Percentiles rank a stretch among this genome's conserved stretches.
Conservation (phyloP, 2,329 filamentous ascomycete species). For the Colletotrichum orchidophilum region DNA sequence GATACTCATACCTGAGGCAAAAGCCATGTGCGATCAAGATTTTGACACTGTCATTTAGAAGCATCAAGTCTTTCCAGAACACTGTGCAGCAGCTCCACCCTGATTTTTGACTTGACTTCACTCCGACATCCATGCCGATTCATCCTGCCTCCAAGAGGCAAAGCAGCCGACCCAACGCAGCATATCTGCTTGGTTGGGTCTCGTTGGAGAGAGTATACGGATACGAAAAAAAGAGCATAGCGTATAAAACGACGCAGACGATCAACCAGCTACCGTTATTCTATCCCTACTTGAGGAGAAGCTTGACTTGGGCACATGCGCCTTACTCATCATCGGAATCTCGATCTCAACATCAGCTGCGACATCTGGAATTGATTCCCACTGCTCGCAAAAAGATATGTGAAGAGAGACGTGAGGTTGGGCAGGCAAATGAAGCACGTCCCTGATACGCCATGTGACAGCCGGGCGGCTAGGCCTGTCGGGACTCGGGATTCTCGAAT, state of each 20-base stretch:
- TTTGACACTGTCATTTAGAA: not conserved
- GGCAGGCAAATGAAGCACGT: conserved; percentile 6
- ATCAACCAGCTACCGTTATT: not conserved
- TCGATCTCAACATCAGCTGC: conserved; percentile 19
- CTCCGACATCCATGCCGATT: not conserved
- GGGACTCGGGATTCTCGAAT: not conserved
- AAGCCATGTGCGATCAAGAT: not conserved
- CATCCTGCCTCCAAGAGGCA: not conserved
- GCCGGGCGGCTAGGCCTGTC: conserved; percentile 3
- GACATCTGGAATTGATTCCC: conserved; percentile 17
- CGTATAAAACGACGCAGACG: not conserved
- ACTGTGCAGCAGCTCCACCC: not conserved
- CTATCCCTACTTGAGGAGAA: not conserved
- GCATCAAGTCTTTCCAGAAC: not conserved
- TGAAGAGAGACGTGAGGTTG: not conserved
- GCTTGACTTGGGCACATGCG: not conserved
- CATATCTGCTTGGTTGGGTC: not conserved
- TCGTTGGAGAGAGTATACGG: not conserved
- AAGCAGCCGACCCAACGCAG: not conserved
- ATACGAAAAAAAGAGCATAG: not conserved
- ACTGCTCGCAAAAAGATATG: conserved; percentile 1
- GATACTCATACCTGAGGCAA: not conserved
- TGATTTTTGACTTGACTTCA: not conserved
- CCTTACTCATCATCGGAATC: not conserved
- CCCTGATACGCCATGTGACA: conserved; percentile 30